A percentile compares a stretch with the other conserved stretches of the same genome.
phyloP scores from a whole-genome alignment of 306 rosid species.

The Herpetospermum pedunculosum region DNA sequence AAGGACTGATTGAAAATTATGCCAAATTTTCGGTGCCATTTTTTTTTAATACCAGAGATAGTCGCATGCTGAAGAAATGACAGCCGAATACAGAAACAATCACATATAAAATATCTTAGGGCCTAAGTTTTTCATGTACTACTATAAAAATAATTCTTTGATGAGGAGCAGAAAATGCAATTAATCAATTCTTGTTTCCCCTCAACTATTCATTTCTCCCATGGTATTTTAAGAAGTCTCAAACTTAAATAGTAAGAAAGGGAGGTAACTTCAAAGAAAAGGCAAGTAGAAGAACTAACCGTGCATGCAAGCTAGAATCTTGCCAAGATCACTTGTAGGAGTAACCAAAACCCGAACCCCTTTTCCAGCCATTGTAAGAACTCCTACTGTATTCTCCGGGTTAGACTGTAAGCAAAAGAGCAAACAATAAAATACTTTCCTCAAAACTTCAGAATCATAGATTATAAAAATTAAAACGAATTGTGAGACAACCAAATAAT shows the following conservation, averaged over 20 bases:
- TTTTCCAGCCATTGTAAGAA: slow-evolving; percentile 89
- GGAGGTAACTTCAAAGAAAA: not conserved
- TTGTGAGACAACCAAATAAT: not conserved
- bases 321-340: slow-evolving; percentile 88
- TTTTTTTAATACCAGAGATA: not conserved
- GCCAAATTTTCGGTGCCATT: not conserved
- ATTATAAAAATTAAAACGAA: not conserved
- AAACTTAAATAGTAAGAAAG: not conserved
- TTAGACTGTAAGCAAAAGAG: slow-evolving; percentile 38
- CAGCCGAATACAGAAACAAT: not conserved
- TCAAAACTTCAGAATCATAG: not conserved
- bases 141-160: not conserved
- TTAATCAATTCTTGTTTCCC: too few species aligned
- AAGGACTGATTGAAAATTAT: not conserved
- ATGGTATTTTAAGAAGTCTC: not conserved
- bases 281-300: slow-evolving; percentile 36
- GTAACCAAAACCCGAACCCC: slow-evolving; percentile 86
- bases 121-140: not conserved
- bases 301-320: slow-evolving; percentile 88
- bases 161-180: not conserved
- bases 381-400: slow-evolving; percentile 89
- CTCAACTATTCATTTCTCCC: too few species aligned
- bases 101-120: not conserved
- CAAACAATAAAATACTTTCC: not conserved
- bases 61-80: not conserved